phyloP scores from a whole-genome alignment of 352 stramenopile genomes.

The Plasmopara viticola region DNA sequence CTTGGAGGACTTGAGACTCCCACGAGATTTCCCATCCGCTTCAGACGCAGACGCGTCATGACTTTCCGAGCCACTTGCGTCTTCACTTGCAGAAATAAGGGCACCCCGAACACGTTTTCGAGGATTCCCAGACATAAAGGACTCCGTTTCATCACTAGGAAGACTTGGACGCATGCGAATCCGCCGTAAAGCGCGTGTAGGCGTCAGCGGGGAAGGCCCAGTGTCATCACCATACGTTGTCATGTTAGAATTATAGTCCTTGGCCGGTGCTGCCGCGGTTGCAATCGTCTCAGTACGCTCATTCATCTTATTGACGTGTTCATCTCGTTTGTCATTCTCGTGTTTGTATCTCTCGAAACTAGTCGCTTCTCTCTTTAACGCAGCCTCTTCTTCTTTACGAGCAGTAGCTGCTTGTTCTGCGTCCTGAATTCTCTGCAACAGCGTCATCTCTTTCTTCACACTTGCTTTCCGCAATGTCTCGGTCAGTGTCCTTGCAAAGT shows the following conservation, averaged over 20 bases:
- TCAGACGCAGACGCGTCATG: slow-evolving; percentile 53
- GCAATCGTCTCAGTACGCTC: slow-evolving; percentile 3
- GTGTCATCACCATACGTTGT: slow-evolving; percentile 7
- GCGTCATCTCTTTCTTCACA: slow-evolving; percentile 51
- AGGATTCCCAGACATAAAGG: slow-evolving; percentile 17
- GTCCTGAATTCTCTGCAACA: slow-evolving; percentile 40
- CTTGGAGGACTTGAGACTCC: slow-evolving; percentile 15
- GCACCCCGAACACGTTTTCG: slow-evolving; percentile 32
- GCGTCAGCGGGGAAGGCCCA: slow-evolving; percentile 23
- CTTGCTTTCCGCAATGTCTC: slow-evolving; percentile 68
- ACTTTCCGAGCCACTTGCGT: slow-evolving; percentile 54
- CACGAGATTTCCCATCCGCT: slow-evolving; percentile 29
- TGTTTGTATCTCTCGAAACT: slow-evolving; percentile 3
- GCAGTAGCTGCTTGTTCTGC: slow-evolving; percentile 14
- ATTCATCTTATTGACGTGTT: slow-evolving; percentile 2
- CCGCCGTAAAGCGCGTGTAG: slow-evolving; percentile 44
- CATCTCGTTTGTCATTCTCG: slow-evolving; percentile 1
- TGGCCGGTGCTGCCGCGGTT: slow-evolving; percentile 1
- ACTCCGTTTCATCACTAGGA: slow-evolving; percentile 27
- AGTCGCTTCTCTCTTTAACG: no score
- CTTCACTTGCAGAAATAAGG: slow-evolving; percentile 34
- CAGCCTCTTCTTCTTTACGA: slow-evolving; percentile 14
- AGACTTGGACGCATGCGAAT: slow-evolving; percentile 44
- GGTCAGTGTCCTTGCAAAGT: slow-evolving; percentile 66
- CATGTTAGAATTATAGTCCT: slow-evolving; percentile 11